Evolutionary conservation across 345 rosid species (phyloP), one percentile per base, ranked within the genome.

Genomic region (Anastatica hierochuntica): DNA sequence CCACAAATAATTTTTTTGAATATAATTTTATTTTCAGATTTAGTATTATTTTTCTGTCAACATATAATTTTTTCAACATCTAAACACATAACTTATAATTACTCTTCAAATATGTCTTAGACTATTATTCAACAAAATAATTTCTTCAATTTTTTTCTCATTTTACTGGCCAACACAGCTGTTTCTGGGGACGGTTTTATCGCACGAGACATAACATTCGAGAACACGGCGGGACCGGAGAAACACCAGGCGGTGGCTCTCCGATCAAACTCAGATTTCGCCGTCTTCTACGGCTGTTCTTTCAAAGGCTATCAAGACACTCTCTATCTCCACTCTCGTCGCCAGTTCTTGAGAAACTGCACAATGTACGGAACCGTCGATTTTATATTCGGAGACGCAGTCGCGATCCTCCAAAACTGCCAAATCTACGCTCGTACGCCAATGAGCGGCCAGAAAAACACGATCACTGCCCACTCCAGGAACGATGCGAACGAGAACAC

Each of bases 201-300:
- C 7, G 95, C 97, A 3, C 70, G 76, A 31, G 90, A 54, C 66
- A 78, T 90, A 40, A 86, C 94, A 6, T 83, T 86, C 64, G 73
- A 80, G 59, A 90, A 90, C 86, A 84, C 94, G 0, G 97, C 97
- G 4, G 97, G 95, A 6, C 90, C 95, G n/a, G n/a, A n/a, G n/a
- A n/a, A n/a, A n/a, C n/a, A n/a, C n/a, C n/a, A n/a, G n/a, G n/a
- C n/a, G n/a, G 95, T 90, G 27, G 95, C 95, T 7, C 75, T 90
- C 47, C 82, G 90, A 2, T 90, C 95, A 6, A 80, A 86, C 26
- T 77, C 95, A 19, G 94, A 86, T 41, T 72, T 74, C 67, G 78
- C 95, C 0, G 90, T 90, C 9, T 86, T 83, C 77, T 84, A 83
- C 63, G 31, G 62, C 10, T 86, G 97, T 56, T 74, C 94, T 69